Evolutionary conservation across 2,329 filamentous ascomycete genomes (phyloP), one percentile per base, ranked within the genome.

Genomic region (Daldinia eschscholtzii): DNA sequence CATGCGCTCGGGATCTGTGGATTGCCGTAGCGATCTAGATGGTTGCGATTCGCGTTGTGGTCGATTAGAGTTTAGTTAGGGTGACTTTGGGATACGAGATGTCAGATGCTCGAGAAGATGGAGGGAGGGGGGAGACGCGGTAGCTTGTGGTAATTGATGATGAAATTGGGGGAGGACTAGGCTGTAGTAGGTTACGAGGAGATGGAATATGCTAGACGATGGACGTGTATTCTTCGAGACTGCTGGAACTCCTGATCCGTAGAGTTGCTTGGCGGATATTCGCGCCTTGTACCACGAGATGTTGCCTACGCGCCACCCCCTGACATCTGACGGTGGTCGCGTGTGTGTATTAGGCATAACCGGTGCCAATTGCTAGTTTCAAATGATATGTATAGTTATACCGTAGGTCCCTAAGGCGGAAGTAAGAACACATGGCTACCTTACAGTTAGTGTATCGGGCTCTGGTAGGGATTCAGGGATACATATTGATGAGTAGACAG

Each of bases 21-120:
- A 52, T 52, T 52, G 46, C 46, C 26, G 26, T n/a, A 13, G 26
- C 46, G 26, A 52, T 52, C 46, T 52, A 33, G 26, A 18, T 18
- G 6, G 6, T 13, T n/a, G 5, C 46, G 46, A 52, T 52, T 52
- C 26, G 46, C 46, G 46, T 28, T 10, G 26, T 15, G 46, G 46
- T 18, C 26, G 26, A 26, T n/a, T 26, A 26, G 10, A 52, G 46
- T 52, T 52, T 52, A 18, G 26, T 12, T 28, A 10, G 46, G 26
- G 15, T 10, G 46, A 33, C 9, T 33, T 33, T 4, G 12, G 35
- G 35, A 39, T 39, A 39, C 26, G 26, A 4, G 46, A n/a, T 33
- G 46, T 52, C 46, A 52, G 35, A 15, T 39, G 35, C 35, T 15
- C 35, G 13, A 52, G 26, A 15, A 15, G 46, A 30, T 28, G 26